Conservation (phyloP, 2,329 filamentous ascomycete genomes). For the Fusarium proliferatum region DNA sequence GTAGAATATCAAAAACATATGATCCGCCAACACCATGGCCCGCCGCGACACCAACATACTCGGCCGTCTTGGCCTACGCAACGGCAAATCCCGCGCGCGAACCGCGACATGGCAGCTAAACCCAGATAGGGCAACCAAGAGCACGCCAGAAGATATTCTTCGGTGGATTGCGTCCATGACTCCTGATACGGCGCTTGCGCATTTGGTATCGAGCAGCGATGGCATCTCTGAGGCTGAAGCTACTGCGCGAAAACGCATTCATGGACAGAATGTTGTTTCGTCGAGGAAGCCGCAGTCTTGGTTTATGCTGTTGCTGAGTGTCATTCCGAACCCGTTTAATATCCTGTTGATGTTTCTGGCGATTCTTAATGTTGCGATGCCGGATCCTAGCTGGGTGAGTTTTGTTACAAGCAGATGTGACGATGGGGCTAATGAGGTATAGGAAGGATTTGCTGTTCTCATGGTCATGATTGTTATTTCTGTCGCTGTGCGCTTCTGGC, state of each 20-base stretch:
- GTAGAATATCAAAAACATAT: neutral
- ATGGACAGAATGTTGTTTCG: slow-evolving; percentile 1
- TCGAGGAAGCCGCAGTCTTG: neutral
- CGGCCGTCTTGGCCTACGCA: neutral
- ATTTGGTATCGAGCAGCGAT: neutral
- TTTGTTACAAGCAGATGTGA: accelerated
- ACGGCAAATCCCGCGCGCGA: neutral
- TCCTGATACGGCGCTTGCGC: neutral
- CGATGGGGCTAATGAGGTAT: neutral
- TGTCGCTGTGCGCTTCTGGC: neutral
- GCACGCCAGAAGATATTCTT: neutral
- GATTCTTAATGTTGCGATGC: slow-evolving; percentile 2
- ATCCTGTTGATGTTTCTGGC: neutral
- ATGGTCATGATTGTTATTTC: slow-evolving; percentile 6
- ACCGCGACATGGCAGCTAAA: neutral
- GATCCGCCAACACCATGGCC: neutral
- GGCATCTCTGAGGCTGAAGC: neutral
- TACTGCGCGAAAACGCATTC: neutral
- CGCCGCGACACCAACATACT: neutral
- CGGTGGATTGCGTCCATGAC: neutral
- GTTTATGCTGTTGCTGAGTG: neutral
- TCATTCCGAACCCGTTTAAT: slow-evolving; percentile 3
- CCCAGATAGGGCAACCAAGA: neutral
- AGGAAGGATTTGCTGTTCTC: neutral
- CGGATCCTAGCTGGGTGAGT: neutral